Evolutionary conservation across 2,329 filamentous ascomycete species (phyloP).

Genomic region (Arthrobotrys iridis): DNA sequence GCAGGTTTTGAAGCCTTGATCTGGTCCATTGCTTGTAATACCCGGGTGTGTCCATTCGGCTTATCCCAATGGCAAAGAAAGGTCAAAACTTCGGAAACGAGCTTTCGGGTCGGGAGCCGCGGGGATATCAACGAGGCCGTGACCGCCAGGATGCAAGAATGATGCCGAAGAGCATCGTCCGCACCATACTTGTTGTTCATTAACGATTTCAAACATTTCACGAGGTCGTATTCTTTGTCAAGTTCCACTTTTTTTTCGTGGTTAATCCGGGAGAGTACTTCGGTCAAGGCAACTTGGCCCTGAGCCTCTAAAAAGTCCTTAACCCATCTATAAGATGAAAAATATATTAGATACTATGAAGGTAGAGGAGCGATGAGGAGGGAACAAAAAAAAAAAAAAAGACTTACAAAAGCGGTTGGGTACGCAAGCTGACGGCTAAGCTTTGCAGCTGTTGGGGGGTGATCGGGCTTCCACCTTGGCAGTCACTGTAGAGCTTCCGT

Average conservation of each 20-base stretch:
- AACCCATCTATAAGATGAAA: conserved; percentile 75
- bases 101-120: conserved; percentile 87
- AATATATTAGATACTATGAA: background rate
- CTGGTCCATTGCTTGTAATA: conserved; percentile 90
- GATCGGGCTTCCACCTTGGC: conserved; percentile 70
- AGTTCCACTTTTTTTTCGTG: conserved; percentile 77
- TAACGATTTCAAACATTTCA: conserved; percentile 94
- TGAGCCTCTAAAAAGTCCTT: conserved; percentile 96
- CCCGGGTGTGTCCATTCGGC: conserved; percentile 88
- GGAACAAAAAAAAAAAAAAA: no score
- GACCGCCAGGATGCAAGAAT: conserved; percentile 87
- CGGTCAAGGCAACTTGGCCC: conserved; percentile 94
- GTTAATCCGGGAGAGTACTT: conserved; percentile 92
- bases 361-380: background rate
- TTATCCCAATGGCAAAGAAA: conserved; percentile 95
- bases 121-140: conserved; percentile 87
- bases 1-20: conserved; percentile 81
- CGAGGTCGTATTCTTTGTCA: conserved; percentile 93
- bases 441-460: conserved; percentile 90
- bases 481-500: conserved; percentile 87
- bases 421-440: conserved; percentile 91
- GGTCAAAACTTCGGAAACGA: conserved; percentile 94
- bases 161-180: conserved; percentile 89
- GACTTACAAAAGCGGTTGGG: conserved; percentile 77
- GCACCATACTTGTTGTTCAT: conserved; percentile 99